A percentile compares a stretch with the other conserved stretches of the same genome.
Conservation (phyloP, 2,329 filamentous ascomycete species). For the Sclerotiophoma versabilis region DNA sequence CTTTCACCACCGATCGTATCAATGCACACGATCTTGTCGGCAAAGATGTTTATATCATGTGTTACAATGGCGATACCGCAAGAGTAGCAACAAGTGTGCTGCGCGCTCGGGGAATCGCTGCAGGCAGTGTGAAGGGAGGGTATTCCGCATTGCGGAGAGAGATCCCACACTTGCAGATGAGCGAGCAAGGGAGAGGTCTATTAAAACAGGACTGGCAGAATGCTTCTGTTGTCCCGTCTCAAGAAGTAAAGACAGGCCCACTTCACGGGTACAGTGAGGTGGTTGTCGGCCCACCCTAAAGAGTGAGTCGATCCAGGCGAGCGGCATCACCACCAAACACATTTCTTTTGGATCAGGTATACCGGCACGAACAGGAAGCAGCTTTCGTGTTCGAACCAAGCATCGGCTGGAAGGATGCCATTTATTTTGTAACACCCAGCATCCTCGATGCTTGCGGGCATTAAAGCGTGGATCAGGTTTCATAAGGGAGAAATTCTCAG, state of each 20-base stretch:
- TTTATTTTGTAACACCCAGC: too few species aligned
- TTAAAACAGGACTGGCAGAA: slow-evolving; percentile 3
- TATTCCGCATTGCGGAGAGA: slow-evolving; percentile 18
- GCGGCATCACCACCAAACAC: too few species aligned
- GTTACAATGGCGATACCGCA: slow-evolving; percentile 29
- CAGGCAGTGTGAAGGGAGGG: slow-evolving; percentile 28
- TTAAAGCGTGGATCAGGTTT: too few species aligned
- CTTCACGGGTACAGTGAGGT: not conserved
- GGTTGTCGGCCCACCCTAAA: slow-evolving; percentile 4
- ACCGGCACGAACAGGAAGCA: too few species aligned
- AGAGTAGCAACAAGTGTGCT: slow-evolving; percentile 31
- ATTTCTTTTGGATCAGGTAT: too few species aligned
- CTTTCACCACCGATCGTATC: slow-evolving; percentile 25
- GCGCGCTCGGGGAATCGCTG: slow-evolving; percentile 23
- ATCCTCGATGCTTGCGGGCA: too few species aligned
- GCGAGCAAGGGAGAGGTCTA: slow-evolving; percentile 5
- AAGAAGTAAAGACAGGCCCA: not conserved
- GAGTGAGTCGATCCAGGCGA: too few species aligned
- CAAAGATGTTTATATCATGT: slow-evolving; percentile 27
- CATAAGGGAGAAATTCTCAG: too few species aligned
- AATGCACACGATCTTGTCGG: slow-evolving; percentile 27
- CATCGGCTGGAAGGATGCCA: too few species aligned
- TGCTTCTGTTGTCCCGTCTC: not conserved
- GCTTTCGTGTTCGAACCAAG: too few species aligned
- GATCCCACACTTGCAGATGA: slow-evolving; percentile 21